phyloP scores from a whole-genome alignment of 208 protist species.

The Wallacemonas sp. region DNA sequence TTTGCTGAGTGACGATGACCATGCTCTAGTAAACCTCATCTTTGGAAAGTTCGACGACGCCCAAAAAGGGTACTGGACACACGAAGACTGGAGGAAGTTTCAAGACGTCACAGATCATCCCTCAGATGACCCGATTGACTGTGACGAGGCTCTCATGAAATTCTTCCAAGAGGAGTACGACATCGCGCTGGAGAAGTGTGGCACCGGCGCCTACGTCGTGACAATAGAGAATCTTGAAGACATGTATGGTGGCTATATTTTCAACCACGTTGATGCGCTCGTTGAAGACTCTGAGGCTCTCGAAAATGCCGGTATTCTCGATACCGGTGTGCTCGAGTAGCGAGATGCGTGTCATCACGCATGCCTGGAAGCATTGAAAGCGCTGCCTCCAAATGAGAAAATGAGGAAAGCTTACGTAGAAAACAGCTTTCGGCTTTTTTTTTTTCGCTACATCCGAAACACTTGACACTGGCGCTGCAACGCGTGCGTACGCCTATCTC shows the following conservation, averaged over 20 bases:
- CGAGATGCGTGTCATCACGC: no score
- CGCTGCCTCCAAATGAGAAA: no score
- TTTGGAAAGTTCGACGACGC: slow-evolving; percentile 59
- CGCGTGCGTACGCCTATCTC: no score
- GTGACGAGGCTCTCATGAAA: slow-evolving; percentile 29
- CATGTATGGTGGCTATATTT: slow-evolving; percentile 86
- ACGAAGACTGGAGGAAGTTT: slow-evolving; percentile 68
- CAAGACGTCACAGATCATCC: slow-evolving; percentile 39
- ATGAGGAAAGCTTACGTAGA: no score
- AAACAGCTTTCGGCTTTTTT: no score
- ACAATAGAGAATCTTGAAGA: slow-evolving; percentile 56
- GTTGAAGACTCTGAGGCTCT: slow-evolving; percentile 65
- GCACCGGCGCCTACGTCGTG: slow-evolving; percentile 39
- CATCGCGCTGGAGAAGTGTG: slow-evolving; percentile 27
- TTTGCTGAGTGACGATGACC: slow-evolving; percentile 61
- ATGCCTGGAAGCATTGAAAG: no score
- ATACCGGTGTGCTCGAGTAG: slow-evolving; percentile 75
- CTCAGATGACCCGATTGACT: slow-evolving; percentile 32
- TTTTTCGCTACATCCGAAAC: no score
- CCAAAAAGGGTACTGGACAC: slow-evolving; percentile 58
- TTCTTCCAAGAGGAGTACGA: slow-evolving; percentile 85
- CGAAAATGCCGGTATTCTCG: slow-evolving; percentile 47
- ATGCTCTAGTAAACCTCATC: slow-evolving; percentile 51
- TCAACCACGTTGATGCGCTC: slow-evolving; percentile 75
- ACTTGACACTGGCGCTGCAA: no score